Conservation (phyloP, 2,329 filamentous ascomycete species). For the Coniella lustricola region DNA sequence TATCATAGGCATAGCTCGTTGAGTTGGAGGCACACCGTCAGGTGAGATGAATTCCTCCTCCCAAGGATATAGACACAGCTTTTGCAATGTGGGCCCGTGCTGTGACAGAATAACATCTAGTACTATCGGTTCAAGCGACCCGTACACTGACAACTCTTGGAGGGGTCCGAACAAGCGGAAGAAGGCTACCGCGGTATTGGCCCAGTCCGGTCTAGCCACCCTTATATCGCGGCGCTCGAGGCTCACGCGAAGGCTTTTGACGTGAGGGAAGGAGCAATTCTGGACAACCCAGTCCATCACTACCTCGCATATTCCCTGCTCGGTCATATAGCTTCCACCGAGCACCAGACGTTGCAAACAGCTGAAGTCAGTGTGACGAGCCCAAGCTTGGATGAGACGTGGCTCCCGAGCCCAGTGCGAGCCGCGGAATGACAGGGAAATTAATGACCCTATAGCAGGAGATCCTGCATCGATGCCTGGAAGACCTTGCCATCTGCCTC, state of each 20-base stretch:
- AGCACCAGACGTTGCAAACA: neutral
- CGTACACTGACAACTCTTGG: neutral
- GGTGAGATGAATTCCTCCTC: neutral
- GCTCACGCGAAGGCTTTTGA: neutral
- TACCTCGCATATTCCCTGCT: neutral
- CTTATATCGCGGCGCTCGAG: neutral
- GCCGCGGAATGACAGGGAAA: conserved; percentile 1
- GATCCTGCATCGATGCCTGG: neutral
- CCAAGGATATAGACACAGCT: neutral
- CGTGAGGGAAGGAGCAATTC: conserved; percentile 1
- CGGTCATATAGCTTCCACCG: neutral
- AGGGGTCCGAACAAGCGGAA: conserved; percentile 3
- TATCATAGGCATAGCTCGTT: neutral
- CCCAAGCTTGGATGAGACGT: neutral
- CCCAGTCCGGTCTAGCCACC: neutral
- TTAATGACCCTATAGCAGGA: neutral
- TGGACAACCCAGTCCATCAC: neutral
- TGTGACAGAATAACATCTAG: neutral
- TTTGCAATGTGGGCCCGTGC: conserved; percentile 1
- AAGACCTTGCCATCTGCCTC: conserved; percentile 2
- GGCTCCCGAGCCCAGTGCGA: neutral
- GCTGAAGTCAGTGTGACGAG: conserved; percentile 1
- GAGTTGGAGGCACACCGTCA: neutral
- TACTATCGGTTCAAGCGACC: neutral
- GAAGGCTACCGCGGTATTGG: neutral